Percentiles rank a stretch among this genome's conserved stretches.
These are phyloP conservation scores for Neurospora tetrasperma DNA, from an alignment of 495 filamentous ascomycete genomes.

Conservation along the genomic window DNA sequence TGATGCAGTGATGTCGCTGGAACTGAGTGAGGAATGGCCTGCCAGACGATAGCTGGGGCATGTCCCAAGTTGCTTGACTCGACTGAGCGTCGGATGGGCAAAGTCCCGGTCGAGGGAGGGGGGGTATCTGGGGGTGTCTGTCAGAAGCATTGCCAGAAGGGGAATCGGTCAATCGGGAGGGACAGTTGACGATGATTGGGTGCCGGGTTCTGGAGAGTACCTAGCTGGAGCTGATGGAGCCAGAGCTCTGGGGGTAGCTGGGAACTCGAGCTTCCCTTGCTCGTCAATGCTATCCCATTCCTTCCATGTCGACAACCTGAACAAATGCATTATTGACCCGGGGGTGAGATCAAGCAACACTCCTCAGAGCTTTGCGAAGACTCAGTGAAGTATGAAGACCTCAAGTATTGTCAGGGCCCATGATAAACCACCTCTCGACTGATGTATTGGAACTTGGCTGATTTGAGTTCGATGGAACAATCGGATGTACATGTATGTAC, in stretches of 20 bases:
- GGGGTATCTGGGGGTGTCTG: conserved; percentile 9
- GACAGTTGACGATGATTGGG: conserved; percentile 13
- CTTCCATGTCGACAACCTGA: background rate
- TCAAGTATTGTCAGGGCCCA: background rate
- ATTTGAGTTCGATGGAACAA: background rate
- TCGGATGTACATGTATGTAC: background rate
- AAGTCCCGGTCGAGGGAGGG: conserved; percentile 8
- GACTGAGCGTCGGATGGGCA: conserved; percentile 13
- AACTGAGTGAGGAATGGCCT: background rate
- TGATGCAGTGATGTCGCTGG: background rate
- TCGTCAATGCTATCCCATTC: background rate
- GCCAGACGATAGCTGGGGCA: background rate
- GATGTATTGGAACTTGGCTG: background rate
- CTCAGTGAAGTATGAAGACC: background rate
- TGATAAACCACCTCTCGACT: background rate
- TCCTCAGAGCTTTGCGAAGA: background rate
- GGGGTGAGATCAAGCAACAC: background rate
- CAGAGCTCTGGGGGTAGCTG: conserved; percentile 13
- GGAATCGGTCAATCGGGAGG: conserved; percentile 1
- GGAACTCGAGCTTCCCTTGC: conserved; percentile 13
- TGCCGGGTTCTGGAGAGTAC: background rate
- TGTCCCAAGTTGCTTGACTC: conserved; percentile 16
- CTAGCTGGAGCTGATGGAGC: background rate
- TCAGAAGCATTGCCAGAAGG: background rate
- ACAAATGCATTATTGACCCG: background rate